Percentiles rank a stretch among this genome's conserved stretches.
These are phyloP conservation scores for Knoxdaviesia proteae DNA, from an alignment of 2,329 filamentous ascomycete species.

Conservation along the genomic window DNA sequence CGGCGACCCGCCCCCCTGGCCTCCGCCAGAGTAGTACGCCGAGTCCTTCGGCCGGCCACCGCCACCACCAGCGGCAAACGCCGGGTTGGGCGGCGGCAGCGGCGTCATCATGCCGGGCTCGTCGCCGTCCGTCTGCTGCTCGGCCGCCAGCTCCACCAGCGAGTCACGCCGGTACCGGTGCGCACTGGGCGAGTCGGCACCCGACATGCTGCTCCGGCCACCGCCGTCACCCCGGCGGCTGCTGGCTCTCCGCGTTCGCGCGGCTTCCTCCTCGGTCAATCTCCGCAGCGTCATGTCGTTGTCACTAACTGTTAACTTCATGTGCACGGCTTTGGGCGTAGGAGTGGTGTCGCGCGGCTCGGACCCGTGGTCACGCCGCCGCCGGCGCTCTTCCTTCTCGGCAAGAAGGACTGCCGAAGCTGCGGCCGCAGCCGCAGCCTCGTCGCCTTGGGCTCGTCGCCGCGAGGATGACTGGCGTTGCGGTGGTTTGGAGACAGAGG, in stretches of 20 bases:
- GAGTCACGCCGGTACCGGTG: slow-evolving; percentile 34
- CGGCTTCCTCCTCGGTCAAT: slow-evolving; percentile 38
- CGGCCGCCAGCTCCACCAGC: slow-evolving; percentile 25
- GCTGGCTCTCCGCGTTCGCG: slow-evolving; percentile 11
- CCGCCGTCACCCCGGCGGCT: slow-evolving; percentile 26
- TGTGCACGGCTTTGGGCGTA: slow-evolving; percentile 27
- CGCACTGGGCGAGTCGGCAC: slow-evolving; percentile 27
- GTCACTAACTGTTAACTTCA: slow-evolving; percentile 33
- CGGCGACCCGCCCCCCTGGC: slow-evolving; percentile 15
- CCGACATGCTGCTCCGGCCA: slow-evolving; percentile 28
- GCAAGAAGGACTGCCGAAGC: slow-evolving; percentile 26
- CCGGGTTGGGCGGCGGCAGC: slow-evolving; percentile 33
- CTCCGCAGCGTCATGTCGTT: slow-evolving; percentile 41
- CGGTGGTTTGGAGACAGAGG: slow-evolving; percentile 3
- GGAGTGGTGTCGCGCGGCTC: slow-evolving; percentile 17
- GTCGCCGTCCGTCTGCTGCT: slow-evolving; percentile 17
- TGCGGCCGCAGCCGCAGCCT: slow-evolving; percentile 24
- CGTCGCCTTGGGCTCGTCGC: slow-evolving; percentile 22
- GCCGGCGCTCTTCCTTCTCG: slow-evolving; percentile 21
- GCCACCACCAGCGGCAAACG: slow-evolving; percentile 24
- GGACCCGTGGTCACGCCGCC: slow-evolving; percentile 9
- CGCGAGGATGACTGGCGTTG: slow-evolving; percentile 22
- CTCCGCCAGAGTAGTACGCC: slow-evolving; percentile 33
- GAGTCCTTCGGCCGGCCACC: slow-evolving; percentile 33
- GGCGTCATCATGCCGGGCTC: slow-evolving; percentile 17